phyloP scores from a whole-genome alignment of 2,329 filamentous ascomycete genomes.

The Hymenoscyphus linearis region DNA sequence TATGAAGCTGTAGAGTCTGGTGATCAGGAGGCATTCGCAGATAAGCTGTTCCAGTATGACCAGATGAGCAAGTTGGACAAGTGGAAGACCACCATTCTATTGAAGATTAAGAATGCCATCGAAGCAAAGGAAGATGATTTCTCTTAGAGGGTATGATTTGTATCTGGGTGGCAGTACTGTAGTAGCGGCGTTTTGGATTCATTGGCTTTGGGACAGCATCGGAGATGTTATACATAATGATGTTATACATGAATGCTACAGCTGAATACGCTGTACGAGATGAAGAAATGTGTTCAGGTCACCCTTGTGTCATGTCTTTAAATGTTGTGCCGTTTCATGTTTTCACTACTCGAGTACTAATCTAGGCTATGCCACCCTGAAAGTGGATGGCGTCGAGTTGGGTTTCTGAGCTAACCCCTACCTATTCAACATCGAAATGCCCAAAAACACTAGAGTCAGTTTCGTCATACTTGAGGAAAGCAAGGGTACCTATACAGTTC shows the following conservation, averaged over 20 bases:
- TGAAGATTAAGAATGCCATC: constrained; percentile 79
- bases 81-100: constrained; percentile 87
- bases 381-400: too few species aligned
- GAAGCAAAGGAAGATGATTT: constrained; percentile 67
- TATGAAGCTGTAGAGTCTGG: constrained; percentile 68
- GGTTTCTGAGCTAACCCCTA: too few species aligned
- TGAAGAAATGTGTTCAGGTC: background rate
- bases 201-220: constrained; percentile 2
- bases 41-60: constrained; percentile 84
- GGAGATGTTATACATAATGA: constrained; percentile 4
- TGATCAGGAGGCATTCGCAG: constrained; percentile 77
- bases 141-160: constrained; percentile 39
- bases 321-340: too few species aligned
- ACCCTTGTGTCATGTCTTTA: background rate
- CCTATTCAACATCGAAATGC: too few species aligned
- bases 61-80: constrained; percentile 91
- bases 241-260: background rate
- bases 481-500: too few species aligned
- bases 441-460: too few species aligned
- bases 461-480: too few species aligned
- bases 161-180: background rate
- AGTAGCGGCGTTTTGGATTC: constrained; percentile 10
- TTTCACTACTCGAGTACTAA: background rate
- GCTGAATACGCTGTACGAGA: background rate
- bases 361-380: too few species aligned